phyloP scores from a whole-genome alignment of 192 early-diverging fungal species.

The Haplosporangium gracile region DNA sequence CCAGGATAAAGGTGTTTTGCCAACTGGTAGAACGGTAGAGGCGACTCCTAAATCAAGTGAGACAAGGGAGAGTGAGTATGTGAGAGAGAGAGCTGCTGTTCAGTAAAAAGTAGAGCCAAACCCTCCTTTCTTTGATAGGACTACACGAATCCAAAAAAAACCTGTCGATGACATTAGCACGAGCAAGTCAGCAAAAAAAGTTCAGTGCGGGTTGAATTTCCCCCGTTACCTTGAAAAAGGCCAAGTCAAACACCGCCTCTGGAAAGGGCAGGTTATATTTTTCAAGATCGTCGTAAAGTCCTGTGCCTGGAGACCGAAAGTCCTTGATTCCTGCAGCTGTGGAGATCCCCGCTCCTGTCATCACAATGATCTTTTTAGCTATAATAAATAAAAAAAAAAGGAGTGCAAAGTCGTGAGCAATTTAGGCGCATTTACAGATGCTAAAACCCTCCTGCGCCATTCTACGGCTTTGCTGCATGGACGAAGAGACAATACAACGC shows the following conservation, averaged over 20 bases:
- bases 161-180: not conserved
- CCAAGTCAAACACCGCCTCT: slow-evolving; percentile 95
- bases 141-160: not conserved
- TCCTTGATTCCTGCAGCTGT: slow-evolving; percentile 92
- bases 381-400: not conserved
- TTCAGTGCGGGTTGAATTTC: too few species aligned
- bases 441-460: not conserved
- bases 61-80: not conserved
- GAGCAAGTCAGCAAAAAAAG: not conserved
- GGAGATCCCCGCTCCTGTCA: slow-evolving; percentile 93
- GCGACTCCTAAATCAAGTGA: slow-evolving; percentile 63
- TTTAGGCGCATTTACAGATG: not conserved
- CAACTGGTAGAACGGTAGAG: slow-evolving; percentile 89
- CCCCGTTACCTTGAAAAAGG: slow-evolving; percentile 78
- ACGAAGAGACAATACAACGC: not conserved
- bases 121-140: not conserved
- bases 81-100: not conserved
- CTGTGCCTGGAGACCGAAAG: slow-evolving; percentile 94
- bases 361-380: slow-evolving; percentile 83
- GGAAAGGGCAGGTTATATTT: slow-evolving; percentile 93
- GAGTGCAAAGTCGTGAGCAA: not conserved
- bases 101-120: not conserved
- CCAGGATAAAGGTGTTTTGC: slow-evolving; percentile 94
- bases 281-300: slow-evolving; percentile 92
- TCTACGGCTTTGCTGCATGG: not conserved